Evolutionary conservation across 2,329 filamentous ascomycete species (phyloP), one percentile per base, ranked within the genome.

Genomic region (Scopulariopsis brevicaulis): DNA sequence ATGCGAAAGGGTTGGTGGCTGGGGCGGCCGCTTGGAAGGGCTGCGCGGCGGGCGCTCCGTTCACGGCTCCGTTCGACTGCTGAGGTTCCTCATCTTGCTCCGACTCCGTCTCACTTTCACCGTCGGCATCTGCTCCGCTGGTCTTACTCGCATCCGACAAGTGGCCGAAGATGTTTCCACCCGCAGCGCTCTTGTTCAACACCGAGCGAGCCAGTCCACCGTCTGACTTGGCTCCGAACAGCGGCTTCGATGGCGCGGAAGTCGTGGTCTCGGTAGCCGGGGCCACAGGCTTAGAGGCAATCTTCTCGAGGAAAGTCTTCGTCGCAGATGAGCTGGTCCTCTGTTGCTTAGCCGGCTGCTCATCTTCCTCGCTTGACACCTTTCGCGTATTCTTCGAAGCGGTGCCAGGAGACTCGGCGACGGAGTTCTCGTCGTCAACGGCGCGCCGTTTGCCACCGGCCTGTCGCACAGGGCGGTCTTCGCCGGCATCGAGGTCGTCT

Each of bases 141-240:
- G 76, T 80, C 66, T 79, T 80, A 48, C 79, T 81, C 35, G 71
- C 73, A 64, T 82, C 80, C 1, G 81, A 84, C 8, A 85, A 73
- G 62, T 84, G 79, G 25, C 76, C 77, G 64, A 86, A 86, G 55
- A 84, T 83, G 64, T 85, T 84, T 53, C 68, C 64, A 50, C 68
- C 64, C 18, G 63, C 66, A 25, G 66, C 61, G 10, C 71, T 65
- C 65, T 77, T 71, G 43, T 72, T 69, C 60, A 78, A 69, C 12
- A 77, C 73, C 1, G 77, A 77, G 28, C 72, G 71, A 32, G 74
- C 70, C 28, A 75, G 64, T 37, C 67, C 69, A 50, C 70, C 65
- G 54, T 66, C 67, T 3, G 63, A 55, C 48, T 68, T 60, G 54
- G 43, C 55, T 10, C n/a, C 22, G 2, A 34, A 25, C 22, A 22